Conservation (phyloP, 495 filamentous ascomycete species). For the Symbiotaphrina buchneri region DNA sequence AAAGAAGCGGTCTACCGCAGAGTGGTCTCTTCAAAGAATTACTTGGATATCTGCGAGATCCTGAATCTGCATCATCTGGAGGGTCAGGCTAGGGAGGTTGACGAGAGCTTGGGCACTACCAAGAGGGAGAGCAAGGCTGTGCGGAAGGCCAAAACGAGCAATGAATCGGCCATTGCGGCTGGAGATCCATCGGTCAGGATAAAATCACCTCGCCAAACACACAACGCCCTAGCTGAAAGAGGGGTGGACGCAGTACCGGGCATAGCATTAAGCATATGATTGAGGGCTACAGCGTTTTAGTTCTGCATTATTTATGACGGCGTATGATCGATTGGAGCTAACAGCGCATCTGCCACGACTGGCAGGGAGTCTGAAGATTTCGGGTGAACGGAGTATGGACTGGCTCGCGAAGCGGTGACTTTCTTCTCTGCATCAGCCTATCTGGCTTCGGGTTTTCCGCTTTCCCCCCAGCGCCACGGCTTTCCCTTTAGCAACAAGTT, state of each 20-base stretch:
- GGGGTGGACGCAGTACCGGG: not conserved
- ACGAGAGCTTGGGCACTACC: constrained; percentile 1
- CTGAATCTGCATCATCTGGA: not conserved
- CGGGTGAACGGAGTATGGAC: too few species aligned
- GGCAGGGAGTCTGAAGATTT: too few species aligned
- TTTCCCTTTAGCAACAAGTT: too few species aligned
- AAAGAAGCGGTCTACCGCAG: constrained; percentile 34
- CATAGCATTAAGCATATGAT: not conserved
- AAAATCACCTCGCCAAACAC: not conserved
- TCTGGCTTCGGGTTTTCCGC: too few species aligned
- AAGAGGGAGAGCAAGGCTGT: not conserved
- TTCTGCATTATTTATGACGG: too few species aligned
- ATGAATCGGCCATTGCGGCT: constrained; percentile 1
- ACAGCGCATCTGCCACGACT: too few species aligned
- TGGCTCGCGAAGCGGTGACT: too few species aligned
- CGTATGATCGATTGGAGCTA: too few species aligned
- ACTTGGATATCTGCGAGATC: constrained; percentile 1
- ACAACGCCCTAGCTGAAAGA: constrained; percentile 2
- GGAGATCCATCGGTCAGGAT: not conserved
- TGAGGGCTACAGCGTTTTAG: too few species aligned
- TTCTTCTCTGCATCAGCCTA: too few species aligned
- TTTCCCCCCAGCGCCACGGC: too few species aligned
- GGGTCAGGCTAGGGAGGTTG: constrained; percentile 1
- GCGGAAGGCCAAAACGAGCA: constrained; percentile 2
- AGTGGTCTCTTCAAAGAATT: constrained; percentile 23